Conservation (phyloP, 176 grass and related monocot species). For the Musa acuminata region DNA sequence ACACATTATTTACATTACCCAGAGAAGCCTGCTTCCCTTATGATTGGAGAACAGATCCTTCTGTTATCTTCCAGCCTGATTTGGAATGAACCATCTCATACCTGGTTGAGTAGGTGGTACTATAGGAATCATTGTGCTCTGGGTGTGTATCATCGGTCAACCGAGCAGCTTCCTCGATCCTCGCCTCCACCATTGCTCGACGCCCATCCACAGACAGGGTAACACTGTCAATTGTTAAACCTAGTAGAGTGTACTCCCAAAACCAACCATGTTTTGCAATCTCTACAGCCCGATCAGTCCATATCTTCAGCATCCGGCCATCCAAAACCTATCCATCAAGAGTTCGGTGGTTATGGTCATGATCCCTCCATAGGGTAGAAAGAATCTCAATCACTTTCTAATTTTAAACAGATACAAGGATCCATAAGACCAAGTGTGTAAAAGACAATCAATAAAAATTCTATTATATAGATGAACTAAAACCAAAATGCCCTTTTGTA, state of each 20-base stretch:
- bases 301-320: slow-evolving; percentile 84
- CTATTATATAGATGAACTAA: too few relatives aligned
- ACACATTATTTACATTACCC: slow-evolving; percentile 17
- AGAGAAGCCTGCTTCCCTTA: slow-evolving; percentile 7
- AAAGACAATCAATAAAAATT: too few relatives aligned
- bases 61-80: slow-evolving; percentile 78
- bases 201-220: slow-evolving; percentile 54
- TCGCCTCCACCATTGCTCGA: slow-evolving; percentile 68
- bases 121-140: slow-evolving; percentile 44
- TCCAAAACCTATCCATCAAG: slow-evolving; percentile 46
- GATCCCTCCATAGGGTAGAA: not conserved
- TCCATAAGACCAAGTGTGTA: not conserved
- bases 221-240: slow-evolving; percentile 58
- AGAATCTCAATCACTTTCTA: not conserved
- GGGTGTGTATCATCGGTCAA: slow-evolving; percentile 34
- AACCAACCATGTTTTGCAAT: slow-evolving; percentile 65
- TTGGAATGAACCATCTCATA: slow-evolving; percentile 57
- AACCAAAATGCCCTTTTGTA: too few relatives aligned
- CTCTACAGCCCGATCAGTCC: slow-evolving; percentile 59
- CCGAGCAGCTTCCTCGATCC: slow-evolving; percentile 50
- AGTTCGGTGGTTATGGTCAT: not conserved
- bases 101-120: slow-evolving; percentile 49
- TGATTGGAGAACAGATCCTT: slow-evolving; percentile 65
- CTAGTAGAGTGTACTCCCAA: slow-evolving; percentile 67
- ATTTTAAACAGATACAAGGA: not conserved